Evolutionary conservation across 169 alveolate species (phyloP), one percentile per base, ranked within the genome.

Genomic region (Miamiensis avidus): DNA sequence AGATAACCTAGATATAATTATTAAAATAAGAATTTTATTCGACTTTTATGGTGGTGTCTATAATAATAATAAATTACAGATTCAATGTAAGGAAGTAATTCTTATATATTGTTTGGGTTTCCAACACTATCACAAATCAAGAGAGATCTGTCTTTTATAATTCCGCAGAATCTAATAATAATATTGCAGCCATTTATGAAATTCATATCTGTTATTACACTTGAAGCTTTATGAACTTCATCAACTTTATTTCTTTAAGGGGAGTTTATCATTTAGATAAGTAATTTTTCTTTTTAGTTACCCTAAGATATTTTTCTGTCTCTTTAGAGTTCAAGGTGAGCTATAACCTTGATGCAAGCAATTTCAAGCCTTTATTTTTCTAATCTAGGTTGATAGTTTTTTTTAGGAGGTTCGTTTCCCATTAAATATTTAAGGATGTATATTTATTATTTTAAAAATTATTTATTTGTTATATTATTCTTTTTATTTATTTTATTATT

Each of bases 291-390:
- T 74, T 85, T 85, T 30, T 49, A 25, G 27, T 69, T 73, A 28
- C 82, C 89, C 74, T 85, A 31, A 16, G 65, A 32, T 34, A 77
- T 78, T 85, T 82, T 32, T 78, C 86, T 78, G 29, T 85, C 89
- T 85, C 86, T 34, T 29, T 85, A 69, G n/a, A 85, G 77, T 64
- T 85, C 89, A 29, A 85, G 81, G 79, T 85, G 83, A 1, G 82
- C 85, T 74, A 77, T 78, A 11, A 85, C 86, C 73, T 85, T 79
- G 64, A 79, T 79, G 27, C 84, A 79, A 29, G 76, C 76, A 29
- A 79, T 79, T 79, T 79, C 84, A 49, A 79, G 31, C 64, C 64
- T 49, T 79, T 79, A 20, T 49, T 79, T 79, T 79, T 79, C 75
- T 49, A 49, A n/a, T 79, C 74, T 34, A 11, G 84, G 84, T 34